Evolutionary conservation across 495 filamentous ascomycete species (phyloP), one percentile per base, ranked within the genome.

Genomic region (Lophiotrema nucula): DNA sequence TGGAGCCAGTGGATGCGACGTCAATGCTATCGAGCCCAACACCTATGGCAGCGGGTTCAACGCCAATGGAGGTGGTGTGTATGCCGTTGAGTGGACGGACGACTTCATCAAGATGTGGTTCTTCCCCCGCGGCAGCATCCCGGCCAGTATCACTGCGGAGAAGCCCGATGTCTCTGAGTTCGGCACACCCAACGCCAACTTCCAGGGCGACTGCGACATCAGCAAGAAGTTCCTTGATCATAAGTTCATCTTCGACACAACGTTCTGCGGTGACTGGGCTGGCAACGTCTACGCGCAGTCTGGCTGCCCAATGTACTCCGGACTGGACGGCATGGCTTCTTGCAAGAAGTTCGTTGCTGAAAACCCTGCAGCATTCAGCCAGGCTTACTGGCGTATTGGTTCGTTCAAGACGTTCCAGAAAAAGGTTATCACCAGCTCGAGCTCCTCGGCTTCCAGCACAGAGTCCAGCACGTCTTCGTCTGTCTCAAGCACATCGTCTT

Each of bases 231-330:
- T 96, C 77, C 76, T 74, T 57, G 67, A 85, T 41, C 85, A 93
- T 71, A 79, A 81, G 12, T 86, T 96, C 47, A 77, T 95, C 52
- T 84, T 96, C 67, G 82, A 97, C 71, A 88, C 83, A 0, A 87
- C 85, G 0, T 90, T 96, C 73, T 97, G 92, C 71, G 92, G 92
- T 33, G 84, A 89, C 58, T 96, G 89, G 88, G 90, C 90, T 16
- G 92, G 53, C 4, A 75, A 79, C 43, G 80, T 82, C 12, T 68
- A 58, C 18, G 25, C 24, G 4, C 16, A 41, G 24, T 51, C 59
- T 47, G 52, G 51, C 16, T 70, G 68, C 49, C 64, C 64, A 6
- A 37, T 26, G 46, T 47, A 52, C 23, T 21, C 56, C 4, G 45
- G 39, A 19, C 13, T 41, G 5, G 22, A 58, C 55, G 39, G 49